Evolutionary conservation across 2,329 filamentous ascomycete species (phyloP).

Genomic region (Calonectria naviculata): DNA sequence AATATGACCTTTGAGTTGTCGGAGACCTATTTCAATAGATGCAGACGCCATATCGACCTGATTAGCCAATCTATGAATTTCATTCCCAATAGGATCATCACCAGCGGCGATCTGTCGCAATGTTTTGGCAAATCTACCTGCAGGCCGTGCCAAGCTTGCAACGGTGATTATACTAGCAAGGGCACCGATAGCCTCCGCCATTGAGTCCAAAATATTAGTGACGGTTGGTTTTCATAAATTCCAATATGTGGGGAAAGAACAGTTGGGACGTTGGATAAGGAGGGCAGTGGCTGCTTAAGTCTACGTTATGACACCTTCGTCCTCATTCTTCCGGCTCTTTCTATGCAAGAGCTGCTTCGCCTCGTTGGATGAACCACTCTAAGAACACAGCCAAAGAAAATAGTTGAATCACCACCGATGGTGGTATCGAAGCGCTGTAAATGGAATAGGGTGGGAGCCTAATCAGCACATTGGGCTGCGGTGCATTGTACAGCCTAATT

Average conservation of each 20-base stretch:
- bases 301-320: neutral
- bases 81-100: neutral
- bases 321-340: neutral
- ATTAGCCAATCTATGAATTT: neutral
- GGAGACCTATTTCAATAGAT: neutral
- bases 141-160: neutral
- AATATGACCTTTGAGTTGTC: neutral
- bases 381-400: neutral
- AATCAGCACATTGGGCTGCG: neutral
- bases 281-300: neutral
- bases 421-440: neutral
- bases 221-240: neutral
- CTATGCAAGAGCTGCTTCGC: neutral
- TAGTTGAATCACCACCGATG: neutral
- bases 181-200: neutral
- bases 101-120: neutral
- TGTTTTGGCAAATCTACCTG: neutral
- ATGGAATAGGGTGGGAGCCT: neutral
- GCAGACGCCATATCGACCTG: neutral
- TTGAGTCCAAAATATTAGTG: neutral
- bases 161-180: neutral
- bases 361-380: neutral
- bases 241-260: too few relatives aligned
- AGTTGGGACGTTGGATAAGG: too few relatives aligned
- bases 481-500: neutral